These are phyloP conservation scores for Lentinula novae-zelandiae DNA, from an alignment of 1,284 basidiomycete species.

Conservation along the genomic window DNA sequence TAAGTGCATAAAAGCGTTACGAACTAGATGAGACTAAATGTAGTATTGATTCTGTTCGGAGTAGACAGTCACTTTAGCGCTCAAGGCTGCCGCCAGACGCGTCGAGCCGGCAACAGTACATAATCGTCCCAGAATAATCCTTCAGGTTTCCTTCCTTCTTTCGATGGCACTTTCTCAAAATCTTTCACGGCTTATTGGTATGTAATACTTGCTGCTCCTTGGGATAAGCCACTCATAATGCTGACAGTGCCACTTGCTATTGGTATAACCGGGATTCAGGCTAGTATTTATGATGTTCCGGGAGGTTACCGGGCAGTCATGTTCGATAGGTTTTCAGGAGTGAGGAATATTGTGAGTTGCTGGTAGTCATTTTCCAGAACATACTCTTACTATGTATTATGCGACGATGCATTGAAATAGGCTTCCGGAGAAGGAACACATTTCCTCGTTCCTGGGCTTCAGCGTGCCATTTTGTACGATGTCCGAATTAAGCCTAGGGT, in stretches of 20 bases:
- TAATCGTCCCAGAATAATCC: no score
- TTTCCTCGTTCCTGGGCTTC: constrained; percentile 93
- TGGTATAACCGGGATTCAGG: constrained; percentile 62
- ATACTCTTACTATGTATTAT: background rate
- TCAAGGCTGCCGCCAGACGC: constrained; percentile 4
- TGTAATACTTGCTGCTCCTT: background rate
- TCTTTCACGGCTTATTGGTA: constrained; percentile 13
- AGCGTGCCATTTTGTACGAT: constrained; percentile 95
- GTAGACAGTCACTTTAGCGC: background rate
- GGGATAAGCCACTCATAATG: background rate
- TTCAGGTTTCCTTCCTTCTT: background rate
- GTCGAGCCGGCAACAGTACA: background rate
- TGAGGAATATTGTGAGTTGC: constrained; percentile 65
- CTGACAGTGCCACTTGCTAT: constrained; percentile 72
- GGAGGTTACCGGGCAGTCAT: constrained; percentile 95
- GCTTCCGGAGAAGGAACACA: constrained; percentile 95
- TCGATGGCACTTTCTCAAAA: constrained; percentile 16
- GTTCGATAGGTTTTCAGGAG: constrained; percentile 97
- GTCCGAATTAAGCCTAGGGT: constrained; percentile 96
- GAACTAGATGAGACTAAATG: background rate
- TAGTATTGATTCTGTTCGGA: background rate
- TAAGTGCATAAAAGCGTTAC: no score
- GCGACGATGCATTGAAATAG: constrained; percentile 32
- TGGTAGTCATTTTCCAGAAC: background rate
- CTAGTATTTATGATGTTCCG: constrained; percentile 90